Percentiles rank a stretch among this genome's conserved stretches.
phyloP scores from a whole-genome alignment of 2,329 filamentous ascomycete species.

The Tympanopsis confertula region DNA sequence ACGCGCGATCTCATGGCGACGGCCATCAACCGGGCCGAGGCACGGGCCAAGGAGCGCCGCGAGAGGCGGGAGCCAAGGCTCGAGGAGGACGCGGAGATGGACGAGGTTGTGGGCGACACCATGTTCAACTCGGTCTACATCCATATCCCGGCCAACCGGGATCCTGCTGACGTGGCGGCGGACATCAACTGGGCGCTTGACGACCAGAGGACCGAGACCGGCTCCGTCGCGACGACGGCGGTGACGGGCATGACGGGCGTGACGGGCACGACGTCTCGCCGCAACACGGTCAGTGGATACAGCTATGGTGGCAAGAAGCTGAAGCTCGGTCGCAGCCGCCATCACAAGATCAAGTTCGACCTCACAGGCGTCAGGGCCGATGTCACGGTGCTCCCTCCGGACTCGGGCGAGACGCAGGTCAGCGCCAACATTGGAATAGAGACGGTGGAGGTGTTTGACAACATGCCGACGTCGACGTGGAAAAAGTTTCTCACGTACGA shows the following conservation, averaged over 20 bases:
- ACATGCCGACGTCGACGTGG: slow-evolving; percentile 92
- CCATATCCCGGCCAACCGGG: slow-evolving; percentile 76
- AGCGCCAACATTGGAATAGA: slow-evolving; percentile 74
- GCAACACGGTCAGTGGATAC: slow-evolving; percentile 27
- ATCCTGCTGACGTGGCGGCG: slow-evolving; percentile 68
- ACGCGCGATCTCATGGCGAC: slow-evolving; percentile 79
- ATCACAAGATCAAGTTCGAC: slow-evolving; percentile 93
- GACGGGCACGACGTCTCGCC: slow-evolving; percentile 25
- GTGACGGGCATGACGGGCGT: slow-evolving; percentile 43
- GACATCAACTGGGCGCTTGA: slow-evolving; percentile 84
- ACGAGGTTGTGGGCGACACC: slow-evolving; percentile 85
- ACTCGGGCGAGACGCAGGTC: slow-evolving; percentile 72
- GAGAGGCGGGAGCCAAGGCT: slow-evolving; percentile 40
- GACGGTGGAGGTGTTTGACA: slow-evolving; percentile 83
- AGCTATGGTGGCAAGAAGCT: slow-evolving; percentile 45
- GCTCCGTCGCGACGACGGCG: slow-evolving; percentile 72
- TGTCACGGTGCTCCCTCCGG: slow-evolving; percentile 66
- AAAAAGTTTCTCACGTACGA: slow-evolving; percentile 95
- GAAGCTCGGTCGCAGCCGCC: slow-evolving; percentile 71
- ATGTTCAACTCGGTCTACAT: slow-evolving; percentile 99
- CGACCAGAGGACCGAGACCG: slow-evolving; percentile 76
- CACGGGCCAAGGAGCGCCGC: slow-evolving; percentile 65
- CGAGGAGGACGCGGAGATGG: slow-evolving; percentile 48
- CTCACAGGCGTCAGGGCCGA: slow-evolving; percentile 75
- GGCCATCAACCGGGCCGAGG: slow-evolving; percentile 78